Evolutionary conservation across 441 rosid genomes (phyloP).

Genomic region (Pelargonium australe): DNA sequence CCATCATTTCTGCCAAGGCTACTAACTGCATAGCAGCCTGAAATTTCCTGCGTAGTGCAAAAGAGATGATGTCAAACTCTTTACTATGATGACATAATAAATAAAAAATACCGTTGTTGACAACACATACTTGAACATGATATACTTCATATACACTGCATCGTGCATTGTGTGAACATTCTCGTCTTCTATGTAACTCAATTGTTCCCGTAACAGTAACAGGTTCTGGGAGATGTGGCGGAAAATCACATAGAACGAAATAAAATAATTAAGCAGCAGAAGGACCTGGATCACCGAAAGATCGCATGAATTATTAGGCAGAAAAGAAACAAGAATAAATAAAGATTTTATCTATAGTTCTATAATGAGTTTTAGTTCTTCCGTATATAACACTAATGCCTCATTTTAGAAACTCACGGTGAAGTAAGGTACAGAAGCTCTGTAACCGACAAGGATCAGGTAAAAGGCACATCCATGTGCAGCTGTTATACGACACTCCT

Average conservation of each 20-base stretch:
- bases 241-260: slow-evolving; percentile 73
- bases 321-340: neutral
- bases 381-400: neutral
- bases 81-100: neutral
- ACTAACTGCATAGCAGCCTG: slow-evolving; percentile 86
- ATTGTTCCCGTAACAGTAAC: slow-evolving; percentile 54
- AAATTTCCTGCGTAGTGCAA: slow-evolving; percentile 52
- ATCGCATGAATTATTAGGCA: too few species aligned
- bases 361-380: too few species aligned
- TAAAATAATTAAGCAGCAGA: slow-evolving; percentile 63
- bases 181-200: slow-evolving; percentile 71
- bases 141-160: slow-evolving; percentile 66
- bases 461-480: slow-evolving; percentile 75
- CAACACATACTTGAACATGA: slow-evolving; percentile 70
- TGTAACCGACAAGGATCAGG: slow-evolving; percentile 76
- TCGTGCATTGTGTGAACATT: slow-evolving; percentile 73
- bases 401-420: slow-evolving; percentile 40
- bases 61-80: slow-evolving; percentile 1
- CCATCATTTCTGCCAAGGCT: slow-evolving; percentile 77
- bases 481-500: slow-evolving; percentile 76
- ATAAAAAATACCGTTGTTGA: neutral
- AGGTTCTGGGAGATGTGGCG: slow-evolving; percentile 72
- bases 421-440: slow-evolving; percentile 87
- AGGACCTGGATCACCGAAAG: slow-evolving; percentile 42
- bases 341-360: neutral